Percentiles rank a stretch among this genome's conserved stretches.
These are phyloP conservation scores for Tetrapyrgos nigripes DNA, from an alignment of 1,284 basidiomycete genomes.

Conservation along the genomic window DNA sequence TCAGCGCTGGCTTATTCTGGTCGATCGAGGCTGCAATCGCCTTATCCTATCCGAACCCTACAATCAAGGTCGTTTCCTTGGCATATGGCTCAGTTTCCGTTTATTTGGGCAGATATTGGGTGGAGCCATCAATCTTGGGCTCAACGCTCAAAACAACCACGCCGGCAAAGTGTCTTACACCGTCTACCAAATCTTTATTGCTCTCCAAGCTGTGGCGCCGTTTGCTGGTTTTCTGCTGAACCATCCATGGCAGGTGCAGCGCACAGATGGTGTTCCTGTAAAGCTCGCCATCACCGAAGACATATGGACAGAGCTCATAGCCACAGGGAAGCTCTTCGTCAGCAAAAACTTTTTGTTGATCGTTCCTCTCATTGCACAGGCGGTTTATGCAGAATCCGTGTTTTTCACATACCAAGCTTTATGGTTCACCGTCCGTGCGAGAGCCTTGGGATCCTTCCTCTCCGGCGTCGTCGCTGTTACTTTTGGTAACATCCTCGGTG, in stretches of 20 bases:
- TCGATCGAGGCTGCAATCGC: constrained; percentile 21
- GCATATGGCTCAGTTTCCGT: constrained; percentile 18
- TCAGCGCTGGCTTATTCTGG: constrained; percentile 23
- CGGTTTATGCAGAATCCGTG: constrained; percentile 17
- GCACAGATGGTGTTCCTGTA: constrained; percentile 16
- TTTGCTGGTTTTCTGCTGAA: constrained; percentile 18
- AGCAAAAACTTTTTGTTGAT: constrained; percentile 15
- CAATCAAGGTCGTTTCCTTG: constrained; percentile 18
- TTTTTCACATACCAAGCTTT: constrained; percentile 20
- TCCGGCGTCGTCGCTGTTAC: constrained; percentile 18
- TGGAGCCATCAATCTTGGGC: constrained; percentile 22
- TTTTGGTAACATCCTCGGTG: constrained; percentile 19
- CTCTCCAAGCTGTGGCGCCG: constrained; percentile 16
- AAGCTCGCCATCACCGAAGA: constrained; percentile 1
- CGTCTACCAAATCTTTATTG: constrained; percentile 22
- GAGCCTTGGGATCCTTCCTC: constrained; percentile 22
- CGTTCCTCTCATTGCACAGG: constrained; percentile 14
- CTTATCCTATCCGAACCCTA: constrained; percentile 20
- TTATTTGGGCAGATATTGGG: constrained; percentile 20
- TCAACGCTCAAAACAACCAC: constrained; percentile 16
- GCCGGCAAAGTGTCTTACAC: constrained; percentile 21
- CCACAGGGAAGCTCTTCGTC: constrained; percentile 13
- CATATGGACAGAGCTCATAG: constrained; percentile 9
- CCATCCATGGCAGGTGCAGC: constrained; percentile 14
- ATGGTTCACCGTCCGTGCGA: constrained; percentile 22